Conservation (phyloP, 768 basidiomycete genomes). For the Suillus weaverae region DNA sequence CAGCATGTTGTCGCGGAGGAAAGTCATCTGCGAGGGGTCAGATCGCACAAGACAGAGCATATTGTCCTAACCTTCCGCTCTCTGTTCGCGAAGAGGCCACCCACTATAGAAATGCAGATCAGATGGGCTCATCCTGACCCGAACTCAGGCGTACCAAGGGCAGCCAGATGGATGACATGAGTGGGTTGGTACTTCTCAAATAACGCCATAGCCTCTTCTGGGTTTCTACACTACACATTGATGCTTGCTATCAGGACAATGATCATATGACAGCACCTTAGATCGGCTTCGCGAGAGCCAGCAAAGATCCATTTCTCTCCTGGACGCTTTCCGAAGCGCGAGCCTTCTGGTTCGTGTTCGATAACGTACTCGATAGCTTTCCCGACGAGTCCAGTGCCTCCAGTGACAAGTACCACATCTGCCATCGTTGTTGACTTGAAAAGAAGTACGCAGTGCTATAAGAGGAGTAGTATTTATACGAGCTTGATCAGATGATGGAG, state of each 20-base stretch:
- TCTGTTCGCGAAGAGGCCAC: conserved; percentile 96
- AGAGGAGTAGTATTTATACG: conserved; percentile 2
- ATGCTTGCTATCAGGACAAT: background rate
- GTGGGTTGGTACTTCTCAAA: conserved; percentile 94
- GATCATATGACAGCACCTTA: conserved; percentile 51
- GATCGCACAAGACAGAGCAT: background rate
- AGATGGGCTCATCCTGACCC: background rate
- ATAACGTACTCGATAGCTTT: conserved; percentile 78
- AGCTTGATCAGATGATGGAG: background rate
- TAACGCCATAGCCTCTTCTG: conserved; percentile 63
- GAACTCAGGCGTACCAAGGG: conserved; percentile 61
- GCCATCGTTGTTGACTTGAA: conserved; percentile 21
- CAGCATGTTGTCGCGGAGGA: conserved; percentile 90
- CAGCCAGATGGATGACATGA: conserved; percentile 95
- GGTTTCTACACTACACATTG: conserved; percentile 49
- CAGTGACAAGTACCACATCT: conserved; percentile 74
- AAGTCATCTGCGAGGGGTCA: conserved; percentile 59
- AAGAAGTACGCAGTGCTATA: background rate
- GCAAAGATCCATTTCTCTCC: conserved; percentile 89
- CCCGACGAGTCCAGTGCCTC: conserved; percentile 87
- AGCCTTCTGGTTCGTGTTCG: conserved; percentile 74
- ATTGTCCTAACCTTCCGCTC: conserved; percentile 69
- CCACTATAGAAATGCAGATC: conserved; percentile 52
- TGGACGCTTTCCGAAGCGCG: conserved; percentile 70
- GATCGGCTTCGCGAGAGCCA: conserved; percentile 76